Evolutionary conservation across 108 stramenopile genomes (phyloP).

Genomic region (Poteriospumella lacustris): DNA sequence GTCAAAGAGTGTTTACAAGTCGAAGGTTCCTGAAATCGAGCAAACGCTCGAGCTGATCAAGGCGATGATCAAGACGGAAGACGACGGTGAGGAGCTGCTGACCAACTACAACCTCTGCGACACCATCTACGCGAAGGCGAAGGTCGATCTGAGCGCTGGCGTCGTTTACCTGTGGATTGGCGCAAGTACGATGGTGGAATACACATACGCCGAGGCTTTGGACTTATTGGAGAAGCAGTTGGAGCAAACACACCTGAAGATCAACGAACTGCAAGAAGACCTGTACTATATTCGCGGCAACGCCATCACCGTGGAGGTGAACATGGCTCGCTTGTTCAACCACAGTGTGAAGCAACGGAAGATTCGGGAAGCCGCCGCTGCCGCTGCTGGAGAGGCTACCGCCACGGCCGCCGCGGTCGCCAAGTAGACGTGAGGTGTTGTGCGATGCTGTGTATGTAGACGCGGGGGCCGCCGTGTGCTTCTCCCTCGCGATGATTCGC

Average conservation of each 20-base stretch:
- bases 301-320: slow-evolving; percentile 92
- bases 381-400: slow-evolving; percentile 10
- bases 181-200: slow-evolving; percentile 97
- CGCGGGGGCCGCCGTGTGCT: too few species aligned
- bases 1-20: slow-evolving; percentile 41
- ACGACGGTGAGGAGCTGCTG: slow-evolving; percentile 56
- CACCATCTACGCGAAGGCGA: slow-evolving; percentile 86
- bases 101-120: slow-evolving; percentile 87
- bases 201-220: slow-evolving; percentile 89
- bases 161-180: slow-evolving; percentile 96
- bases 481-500: too few species aligned
- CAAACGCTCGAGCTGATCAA: slow-evolving; percentile 48
- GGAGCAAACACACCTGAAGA: background rate
- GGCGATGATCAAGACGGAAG: slow-evolving; percentile 43
- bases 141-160: slow-evolving; percentile 61
- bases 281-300: slow-evolving; percentile 87
- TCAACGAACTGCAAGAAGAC: slow-evolving; percentile 60
- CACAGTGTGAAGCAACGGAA: slow-evolving; percentile 74
- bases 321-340: slow-evolving; percentile 91
- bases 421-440: too few species aligned
- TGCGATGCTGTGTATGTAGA: too few species aligned
- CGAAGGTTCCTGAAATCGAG: slow-evolving; percentile 53
- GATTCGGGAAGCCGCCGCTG: slow-evolving; percentile 28
- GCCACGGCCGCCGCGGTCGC: background rate
- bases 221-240: slow-evolving; percentile 45